A percentile compares a stretch with the other conserved stretches of the same genome.
These are phyloP conservation scores for Syzygium aqueum DNA, from an alignment of 345 rosid species.

Conservation along the genomic window DNA sequence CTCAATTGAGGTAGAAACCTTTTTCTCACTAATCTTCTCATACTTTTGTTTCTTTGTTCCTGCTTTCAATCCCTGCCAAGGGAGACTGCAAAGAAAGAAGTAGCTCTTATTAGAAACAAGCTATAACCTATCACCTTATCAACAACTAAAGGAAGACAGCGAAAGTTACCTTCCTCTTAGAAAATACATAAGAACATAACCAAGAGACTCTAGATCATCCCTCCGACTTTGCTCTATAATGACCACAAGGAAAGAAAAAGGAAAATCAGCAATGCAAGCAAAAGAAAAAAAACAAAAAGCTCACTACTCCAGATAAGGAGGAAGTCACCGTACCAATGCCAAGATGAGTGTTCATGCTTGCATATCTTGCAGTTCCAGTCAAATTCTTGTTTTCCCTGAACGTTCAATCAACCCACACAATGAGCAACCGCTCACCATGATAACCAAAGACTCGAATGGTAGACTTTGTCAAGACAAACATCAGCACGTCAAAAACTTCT, in stretches of 20 bases:
- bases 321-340: constrained; percentile 63
- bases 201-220: constrained; percentile 97
- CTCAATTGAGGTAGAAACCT: constrained; percentile 87
- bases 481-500: neutral
- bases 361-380: constrained; percentile 99
- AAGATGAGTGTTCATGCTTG: constrained; percentile 98
- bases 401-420: neutral
- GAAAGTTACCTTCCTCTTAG: constrained; percentile 81
- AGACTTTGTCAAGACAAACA: neutral
- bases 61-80: constrained; percentile 99
- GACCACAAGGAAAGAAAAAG: neutral
- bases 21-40: constrained; percentile 95
- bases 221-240: constrained; percentile 90
- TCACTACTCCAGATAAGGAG: neutral
- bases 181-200: constrained; percentile 93
- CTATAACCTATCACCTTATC: constrained; percentile 5
- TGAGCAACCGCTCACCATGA: neutral
- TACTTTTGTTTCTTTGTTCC: constrained; percentile 98
- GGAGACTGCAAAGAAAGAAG: constrained; percentile 49
- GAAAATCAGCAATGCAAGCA: neutral
- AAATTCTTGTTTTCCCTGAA: constrained; percentile 91
- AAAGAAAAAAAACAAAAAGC: neutral
- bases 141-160: neutral
- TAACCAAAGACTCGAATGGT: neutral
- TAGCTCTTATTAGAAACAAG: neutral